Conservation (phyloP, 1,139 yeast genomes). For the Scheffersomyces illinoinensis region DNA sequence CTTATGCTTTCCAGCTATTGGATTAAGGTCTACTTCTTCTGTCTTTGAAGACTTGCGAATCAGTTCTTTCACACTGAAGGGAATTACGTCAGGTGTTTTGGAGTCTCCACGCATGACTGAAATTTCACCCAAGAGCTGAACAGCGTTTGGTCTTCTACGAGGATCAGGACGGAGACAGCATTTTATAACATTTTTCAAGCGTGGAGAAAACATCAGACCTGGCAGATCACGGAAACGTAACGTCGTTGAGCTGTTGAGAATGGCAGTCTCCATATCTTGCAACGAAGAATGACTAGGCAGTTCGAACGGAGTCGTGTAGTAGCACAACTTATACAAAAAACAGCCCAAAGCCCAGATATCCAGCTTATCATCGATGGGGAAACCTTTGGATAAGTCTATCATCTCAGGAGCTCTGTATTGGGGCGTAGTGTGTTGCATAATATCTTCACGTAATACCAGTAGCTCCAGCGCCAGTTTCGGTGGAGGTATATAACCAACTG, state of each 20-base stretch:
- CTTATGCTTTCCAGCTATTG: slow-evolving; percentile 1
- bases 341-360: slow-evolving; percentile 88
- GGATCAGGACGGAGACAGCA: slow-evolving; percentile 71
- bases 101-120: slow-evolving; percentile 56
- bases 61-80: slow-evolving; percentile 26
- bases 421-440: slow-evolving; percentile 76
- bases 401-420: slow-evolving; percentile 83
- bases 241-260: slow-evolving; percentile 34
- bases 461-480: slow-evolving; percentile 69
- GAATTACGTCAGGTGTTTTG: slow-evolving; percentile 54
- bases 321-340: slow-evolving; percentile 72
- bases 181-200: slow-evolving; percentile 59
- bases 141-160: slow-evolving; percentile 67
- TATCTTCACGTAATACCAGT: slow-evolving; percentile 72
- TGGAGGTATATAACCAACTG: slow-evolving; percentile 65
- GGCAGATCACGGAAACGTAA: slow-evolving; percentile 38
- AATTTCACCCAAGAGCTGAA: slow-evolving; percentile 70
- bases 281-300: slow-evolving; percentile 46
- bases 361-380: slow-evolving; percentile 72
- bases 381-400: slow-evolving; percentile 68
- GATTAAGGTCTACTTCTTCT: neutral
- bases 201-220: slow-evolving; percentile 38
- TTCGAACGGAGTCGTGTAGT: slow-evolving; percentile 84
- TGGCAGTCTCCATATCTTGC: slow-evolving; percentile 42
- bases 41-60: slow-evolving; percentile 3